A percentile compares a stretch with the other conserved stretches of the same genome.
These are phyloP conservation scores for Tubosaeta sp. DNA, from an alignment of 768 basidiomycete genomes.

Conservation along the genomic window DNA sequence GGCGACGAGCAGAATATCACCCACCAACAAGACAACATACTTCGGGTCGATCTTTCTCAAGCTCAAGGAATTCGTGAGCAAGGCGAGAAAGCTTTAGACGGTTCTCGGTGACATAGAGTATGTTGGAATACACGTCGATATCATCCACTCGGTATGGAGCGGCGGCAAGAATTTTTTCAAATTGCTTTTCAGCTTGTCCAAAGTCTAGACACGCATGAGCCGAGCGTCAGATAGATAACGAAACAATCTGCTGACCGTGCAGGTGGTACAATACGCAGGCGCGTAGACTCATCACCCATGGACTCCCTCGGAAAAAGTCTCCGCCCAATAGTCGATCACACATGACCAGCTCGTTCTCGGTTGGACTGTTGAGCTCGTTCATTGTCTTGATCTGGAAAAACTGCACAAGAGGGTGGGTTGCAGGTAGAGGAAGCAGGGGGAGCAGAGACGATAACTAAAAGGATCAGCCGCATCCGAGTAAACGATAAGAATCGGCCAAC, in stretches of 20 bases:
- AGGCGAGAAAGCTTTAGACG: slow-evolving; percentile 83
- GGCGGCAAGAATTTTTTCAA: slow-evolving; percentile 71
- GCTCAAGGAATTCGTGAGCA: slow-evolving; percentile 83
- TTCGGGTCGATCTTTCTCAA: slow-evolving; percentile 94
- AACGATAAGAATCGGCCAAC: slow-evolving; percentile 35
- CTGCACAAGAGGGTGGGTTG: slow-evolving; percentile 51
- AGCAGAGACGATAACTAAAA: slow-evolving; percentile 42
- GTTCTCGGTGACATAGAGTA: slow-evolving; percentile 92
- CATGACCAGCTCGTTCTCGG: slow-evolving; percentile 77
- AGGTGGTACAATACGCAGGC: slow-evolving; percentile 88
- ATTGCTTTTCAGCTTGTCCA: slow-evolving; percentile 77
- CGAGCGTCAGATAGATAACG: background rate
- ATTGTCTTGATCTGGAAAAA: slow-evolving; percentile 87
- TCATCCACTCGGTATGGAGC: slow-evolving; percentile 93
- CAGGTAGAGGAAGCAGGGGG: slow-evolving; percentile 44
- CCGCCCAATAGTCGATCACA: slow-evolving; percentile 72
- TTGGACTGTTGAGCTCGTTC: slow-evolving; percentile 85
- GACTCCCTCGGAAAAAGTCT: slow-evolving; percentile 74
- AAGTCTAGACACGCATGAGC: slow-evolving; percentile 57
- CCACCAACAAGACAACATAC: slow-evolving; percentile 92
- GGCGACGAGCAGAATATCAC: slow-evolving; percentile 18
- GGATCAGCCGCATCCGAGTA: slow-evolving; percentile 8
- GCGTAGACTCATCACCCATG: slow-evolving; percentile 82
- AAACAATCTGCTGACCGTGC: slow-evolving; percentile 56
- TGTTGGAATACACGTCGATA: slow-evolving; percentile 94